These are phyloP conservation scores for Urochloa ruziziensis DNA, from an alignment of 176 grass and related monocot species.

Conservation along the genomic window DNA sequence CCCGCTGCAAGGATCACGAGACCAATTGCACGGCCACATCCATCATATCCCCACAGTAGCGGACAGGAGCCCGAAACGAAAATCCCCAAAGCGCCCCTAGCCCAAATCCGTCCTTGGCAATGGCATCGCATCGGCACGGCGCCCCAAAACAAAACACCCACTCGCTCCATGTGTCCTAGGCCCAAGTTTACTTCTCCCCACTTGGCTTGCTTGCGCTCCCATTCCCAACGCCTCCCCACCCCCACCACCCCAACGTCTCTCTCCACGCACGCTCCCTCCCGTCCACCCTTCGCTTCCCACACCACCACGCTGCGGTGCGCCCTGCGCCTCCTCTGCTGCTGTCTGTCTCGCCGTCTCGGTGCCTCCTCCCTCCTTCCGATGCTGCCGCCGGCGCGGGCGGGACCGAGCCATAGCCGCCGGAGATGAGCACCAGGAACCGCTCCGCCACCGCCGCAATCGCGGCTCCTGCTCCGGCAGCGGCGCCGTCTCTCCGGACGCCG, in stretches of 20 bases:
- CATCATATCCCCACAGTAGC: neutral
- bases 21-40: neutral
- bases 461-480: neutral
- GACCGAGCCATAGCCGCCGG: neutral
- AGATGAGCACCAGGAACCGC: slow-evolving; percentile 46
- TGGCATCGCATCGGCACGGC: neutral
- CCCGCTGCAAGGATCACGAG: slow-evolving; percentile 3
- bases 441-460: neutral
- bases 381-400: slow-evolving; percentile 6
- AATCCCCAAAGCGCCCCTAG: neutral
- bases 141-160: slow-evolving; percentile 18
- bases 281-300: neutral
- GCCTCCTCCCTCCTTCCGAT: slow-evolving; percentile 1
- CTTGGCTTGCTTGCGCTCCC: slow-evolving; percentile 14
- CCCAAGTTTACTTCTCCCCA: slow-evolving; percentile 22
- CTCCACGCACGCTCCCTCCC: too few relatives aligned
- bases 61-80: neutral
- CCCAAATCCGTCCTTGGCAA: slow-evolving; percentile 39
- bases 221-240: slow-evolving; percentile 20
- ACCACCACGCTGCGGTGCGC: neutral
- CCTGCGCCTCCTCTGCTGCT: neutral
- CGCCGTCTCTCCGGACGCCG: slow-evolving; percentile 15
- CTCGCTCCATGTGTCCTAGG: neutral
- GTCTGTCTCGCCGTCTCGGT: too few relatives aligned
- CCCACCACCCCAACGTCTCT: slow-evolving; percentile 82